Evolutionary conservation across 306 rosid genomes (phyloP).

Genomic region (Vigna nakashimae): DNA sequence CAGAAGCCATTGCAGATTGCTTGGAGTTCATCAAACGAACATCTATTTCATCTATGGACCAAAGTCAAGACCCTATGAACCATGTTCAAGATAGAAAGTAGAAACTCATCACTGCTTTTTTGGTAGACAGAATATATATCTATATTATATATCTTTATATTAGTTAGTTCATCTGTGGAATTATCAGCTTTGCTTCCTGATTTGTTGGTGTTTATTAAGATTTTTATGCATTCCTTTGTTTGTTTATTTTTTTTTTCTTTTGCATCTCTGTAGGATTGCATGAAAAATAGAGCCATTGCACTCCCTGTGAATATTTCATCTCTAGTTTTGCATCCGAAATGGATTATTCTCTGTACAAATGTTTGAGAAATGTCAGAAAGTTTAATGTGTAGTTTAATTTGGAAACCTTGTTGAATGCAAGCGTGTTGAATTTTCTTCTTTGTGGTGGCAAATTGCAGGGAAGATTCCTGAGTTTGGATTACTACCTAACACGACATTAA

Average conservation of each 20-base stretch:
- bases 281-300: neutral
- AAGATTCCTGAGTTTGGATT: slow-evolving; percentile 41
- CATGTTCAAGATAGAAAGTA: slow-evolving; percentile 43
- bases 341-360: slow-evolving; percentile 29
- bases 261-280: neutral
- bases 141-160: neutral
- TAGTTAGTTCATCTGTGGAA: neutral
- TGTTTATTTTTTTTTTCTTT: neutral
- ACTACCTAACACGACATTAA: slow-evolving; percentile 51
- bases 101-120: slow-evolving; percentile 24
- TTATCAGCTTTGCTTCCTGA: slow-evolving; percentile 21
- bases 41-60: slow-evolving; percentile 63
- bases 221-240: neutral
- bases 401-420: slow-evolving; percentile 1
- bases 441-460: slow-evolving; percentile 30
- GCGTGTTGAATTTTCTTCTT: slow-evolving; percentile 40
- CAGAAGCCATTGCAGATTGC: slow-evolving; percentile 95
- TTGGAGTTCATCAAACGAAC: slow-evolving; percentile 89
- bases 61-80: slow-evolving; percentile 42
- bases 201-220: neutral
- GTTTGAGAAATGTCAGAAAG: slow-evolving; percentile 29
- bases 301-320: slow-evolving; percentile 30
- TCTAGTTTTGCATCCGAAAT: slow-evolving; percentile 10
- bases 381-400: slow-evolving; percentile 28
- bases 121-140: slow-evolving; percentile 4